These are phyloP conservation scores for Chaetomium tenue DNA, from an alignment of 495 filamentous ascomycete species.

Conservation along the genomic window DNA sequence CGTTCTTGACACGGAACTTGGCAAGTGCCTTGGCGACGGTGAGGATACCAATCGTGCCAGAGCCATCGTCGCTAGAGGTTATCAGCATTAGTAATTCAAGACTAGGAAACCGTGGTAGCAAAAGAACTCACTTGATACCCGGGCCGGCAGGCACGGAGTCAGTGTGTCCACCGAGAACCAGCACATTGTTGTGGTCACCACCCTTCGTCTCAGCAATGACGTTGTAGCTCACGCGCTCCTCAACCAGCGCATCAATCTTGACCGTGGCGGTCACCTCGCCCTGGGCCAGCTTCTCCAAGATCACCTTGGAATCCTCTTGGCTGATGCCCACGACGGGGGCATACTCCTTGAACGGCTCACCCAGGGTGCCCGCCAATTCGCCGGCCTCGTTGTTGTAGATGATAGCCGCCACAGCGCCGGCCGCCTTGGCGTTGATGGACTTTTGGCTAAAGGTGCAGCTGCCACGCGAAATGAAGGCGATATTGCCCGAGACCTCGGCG, in stretches of 20 bases:
- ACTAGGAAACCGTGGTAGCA: neutral
- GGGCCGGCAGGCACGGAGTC: constrained; percentile 64
- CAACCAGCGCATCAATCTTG: constrained; percentile 40
- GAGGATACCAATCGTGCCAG: constrained; percentile 62
- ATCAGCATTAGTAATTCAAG: constrained; percentile 6
- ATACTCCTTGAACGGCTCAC: constrained; percentile 46
- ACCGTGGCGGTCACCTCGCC: constrained; percentile 34
- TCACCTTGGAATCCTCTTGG: constrained; percentile 48
- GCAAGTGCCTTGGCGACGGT: constrained; percentile 61
- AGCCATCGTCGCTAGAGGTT: constrained; percentile 45
- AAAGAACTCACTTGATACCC: constrained; percentile 41
- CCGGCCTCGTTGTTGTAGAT: constrained; percentile 67
- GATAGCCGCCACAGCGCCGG: constrained; percentile 57
- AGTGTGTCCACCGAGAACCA: constrained; percentile 64
- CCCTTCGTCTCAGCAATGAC: constrained; percentile 66
- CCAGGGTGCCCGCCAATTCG: constrained; percentile 54
- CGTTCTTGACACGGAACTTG: constrained; percentile 59
- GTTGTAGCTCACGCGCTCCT: constrained; percentile 57
- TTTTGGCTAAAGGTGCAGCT: constrained; percentile 61
- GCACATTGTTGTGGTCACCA: constrained; percentile 62
- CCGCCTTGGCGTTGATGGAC: constrained; percentile 55
- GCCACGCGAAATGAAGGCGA: constrained; percentile 64
- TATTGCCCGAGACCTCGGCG: constrained; percentile 49
- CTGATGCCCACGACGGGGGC: constrained; percentile 56
- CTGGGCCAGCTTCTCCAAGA: constrained; percentile 43